A percentile compares a stretch with the other conserved stretches of the same genome.
Conservation (phyloP, 2,329 filamentous ascomycete species). For the Xylaria sp. region DNA sequence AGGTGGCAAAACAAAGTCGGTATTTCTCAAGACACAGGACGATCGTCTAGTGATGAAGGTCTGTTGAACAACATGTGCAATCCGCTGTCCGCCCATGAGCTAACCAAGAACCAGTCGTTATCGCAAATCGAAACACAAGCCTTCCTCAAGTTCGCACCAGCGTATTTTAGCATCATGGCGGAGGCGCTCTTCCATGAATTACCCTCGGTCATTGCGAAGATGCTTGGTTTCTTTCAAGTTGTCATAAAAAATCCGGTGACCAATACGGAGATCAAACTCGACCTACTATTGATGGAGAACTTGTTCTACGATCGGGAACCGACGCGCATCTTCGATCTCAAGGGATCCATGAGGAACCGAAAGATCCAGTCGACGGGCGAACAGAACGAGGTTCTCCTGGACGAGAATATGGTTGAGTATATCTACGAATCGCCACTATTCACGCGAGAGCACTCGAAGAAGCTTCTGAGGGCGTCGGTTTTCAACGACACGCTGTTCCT, state of each 20-base stretch:
- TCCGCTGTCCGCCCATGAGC: slow-evolving; percentile 55
- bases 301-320: slow-evolving; percentile 94
- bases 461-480: slow-evolving; percentile 87
- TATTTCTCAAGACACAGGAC: slow-evolving; percentile 96
- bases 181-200: slow-evolving; percentile 95
- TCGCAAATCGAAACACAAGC: slow-evolving; percentile 92
- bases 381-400: slow-evolving; percentile 93
- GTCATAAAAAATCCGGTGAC: slow-evolving; percentile 95
- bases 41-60: slow-evolving; percentile 90
- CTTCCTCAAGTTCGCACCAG: slow-evolving; percentile 93
- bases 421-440: slow-evolving; percentile 98
- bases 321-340: slow-evolving; percentile 92
- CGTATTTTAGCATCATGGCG: slow-evolving; percentile 97
- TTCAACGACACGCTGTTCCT: slow-evolving; percentile 98
- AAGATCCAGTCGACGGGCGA: slow-evolving; percentile 97
- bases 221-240: slow-evolving; percentile 98
- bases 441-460: slow-evolving; percentile 94
- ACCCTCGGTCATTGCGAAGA: slow-evolving; percentile 97
- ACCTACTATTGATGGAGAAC: slow-evolving; percentile 96
- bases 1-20: slow-evolving; percentile 96
- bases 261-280: slow-evolving; percentile 93
- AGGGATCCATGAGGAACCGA: slow-evolving; percentile 98
- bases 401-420: slow-evolving; percentile 99
- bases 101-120: slow-evolving; percentile 70
- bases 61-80: slow-evolving; percentile 23